A percentile compares a stretch with the other conserved stretches of the same genome.
Evolutionary conservation across 495 filamentous ascomycete species (phyloP).

Genomic region (Barbatosphaeria neglecta): DNA sequence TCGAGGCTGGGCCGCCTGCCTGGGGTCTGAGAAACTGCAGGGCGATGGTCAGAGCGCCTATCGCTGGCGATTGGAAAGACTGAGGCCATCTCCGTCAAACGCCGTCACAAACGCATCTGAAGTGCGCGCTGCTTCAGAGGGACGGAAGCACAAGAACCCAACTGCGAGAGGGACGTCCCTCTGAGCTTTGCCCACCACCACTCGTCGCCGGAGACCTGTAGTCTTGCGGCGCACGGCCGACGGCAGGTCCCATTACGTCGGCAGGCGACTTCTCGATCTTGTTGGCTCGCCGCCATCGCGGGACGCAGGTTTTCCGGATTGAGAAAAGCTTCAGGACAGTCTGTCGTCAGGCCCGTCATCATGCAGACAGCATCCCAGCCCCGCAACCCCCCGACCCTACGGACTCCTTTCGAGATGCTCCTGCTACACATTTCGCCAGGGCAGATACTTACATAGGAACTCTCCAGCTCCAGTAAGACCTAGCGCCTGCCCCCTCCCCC

Average conservation of each 20-base stretch:
- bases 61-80: no score
- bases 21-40: neutral
- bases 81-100: neutral
- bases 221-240: neutral
- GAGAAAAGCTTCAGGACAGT: neutral
- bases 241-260: neutral
- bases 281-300: no score
- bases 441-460: neutral
- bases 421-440: neutral
- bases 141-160: neutral
- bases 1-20: neutral
- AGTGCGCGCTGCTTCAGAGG: neutral
- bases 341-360: neutral
- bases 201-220: neutral
- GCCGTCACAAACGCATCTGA: neutral
- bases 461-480: no score
- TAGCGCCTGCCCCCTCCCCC: no score
- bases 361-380: neutral
- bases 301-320: no score
- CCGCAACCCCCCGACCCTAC: no score
- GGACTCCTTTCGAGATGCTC: neutral
- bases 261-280: no score
- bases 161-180: neutral
- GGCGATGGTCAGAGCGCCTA: neutral
- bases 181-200: neutral